These are phyloP conservation scores for Boletus eberwhitei DNA, from an alignment of 768 basidiomycete genomes.

Conservation along the genomic window DNA sequence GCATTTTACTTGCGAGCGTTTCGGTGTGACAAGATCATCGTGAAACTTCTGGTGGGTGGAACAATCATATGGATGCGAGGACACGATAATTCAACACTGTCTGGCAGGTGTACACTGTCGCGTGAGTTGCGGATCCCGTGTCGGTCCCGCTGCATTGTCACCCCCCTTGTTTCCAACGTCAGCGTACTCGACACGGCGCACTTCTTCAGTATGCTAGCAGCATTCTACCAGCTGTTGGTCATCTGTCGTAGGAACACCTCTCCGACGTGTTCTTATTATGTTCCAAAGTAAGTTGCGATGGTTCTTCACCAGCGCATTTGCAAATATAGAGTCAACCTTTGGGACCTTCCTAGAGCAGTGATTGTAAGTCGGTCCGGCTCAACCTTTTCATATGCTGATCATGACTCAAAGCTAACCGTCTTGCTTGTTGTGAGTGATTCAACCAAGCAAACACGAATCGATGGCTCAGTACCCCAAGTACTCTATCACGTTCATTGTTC, in stretches of 20 bases:
- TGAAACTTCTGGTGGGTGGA: conserved; percentile 2
- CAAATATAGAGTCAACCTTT: too few relatives aligned
- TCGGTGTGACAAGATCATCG: neutral
- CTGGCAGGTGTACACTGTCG: conserved; percentile 3
- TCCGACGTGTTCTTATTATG: neutral
- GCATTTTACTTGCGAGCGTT: conserved; percentile 4
- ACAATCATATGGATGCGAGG: neutral
- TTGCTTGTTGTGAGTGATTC: conserved; percentile 1
- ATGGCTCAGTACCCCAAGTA: conserved; percentile 1
- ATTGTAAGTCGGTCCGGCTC: neutral
- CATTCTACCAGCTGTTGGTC: neutral
- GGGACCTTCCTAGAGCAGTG: neutral
- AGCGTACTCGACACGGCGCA: conserved; percentile 6
- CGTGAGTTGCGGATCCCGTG: neutral
- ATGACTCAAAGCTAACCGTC: neutral
- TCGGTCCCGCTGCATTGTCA: neutral
- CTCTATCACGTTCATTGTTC: conserved; percentile 14
- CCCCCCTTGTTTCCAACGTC: neutral
- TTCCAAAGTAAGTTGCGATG: neutral
- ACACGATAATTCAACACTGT: neutral
- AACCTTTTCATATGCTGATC: neutral
- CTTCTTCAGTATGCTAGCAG: neutral
- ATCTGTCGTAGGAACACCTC: neutral
- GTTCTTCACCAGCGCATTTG: neutral
- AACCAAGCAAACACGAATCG: neutral